Evolutionary conservation across 2,329 filamentous ascomycete genomes (phyloP).

Genomic region (Trichophyton simii): DNA sequence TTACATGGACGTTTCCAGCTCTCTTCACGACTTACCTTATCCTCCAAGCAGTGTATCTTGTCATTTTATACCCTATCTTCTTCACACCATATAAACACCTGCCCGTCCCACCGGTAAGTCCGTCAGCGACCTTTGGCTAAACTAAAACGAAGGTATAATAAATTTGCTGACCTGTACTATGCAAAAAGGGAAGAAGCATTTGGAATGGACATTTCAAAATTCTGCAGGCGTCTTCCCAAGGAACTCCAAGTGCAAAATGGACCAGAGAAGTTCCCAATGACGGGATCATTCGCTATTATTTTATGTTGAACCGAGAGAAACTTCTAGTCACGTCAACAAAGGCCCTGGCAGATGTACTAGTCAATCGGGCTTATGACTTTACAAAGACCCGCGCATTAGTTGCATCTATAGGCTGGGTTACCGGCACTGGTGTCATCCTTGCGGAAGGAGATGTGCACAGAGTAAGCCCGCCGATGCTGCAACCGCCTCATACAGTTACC

Average conservation of each 20-base stretch:
- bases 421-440: constrained; percentile 45
- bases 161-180: neutral
- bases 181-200: constrained; percentile 27
- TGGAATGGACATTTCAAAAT: constrained; percentile 35
- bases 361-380: constrained; percentile 58
- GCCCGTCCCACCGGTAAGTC: constrained; percentile 40
- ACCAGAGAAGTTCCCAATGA: constrained; percentile 50
- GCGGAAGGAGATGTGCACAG: constrained; percentile 89
- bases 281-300: constrained; percentile 55
- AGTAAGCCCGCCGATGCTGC: constrained; percentile 22
- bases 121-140: neutral
- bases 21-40: neutral
- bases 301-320: constrained; percentile 50
- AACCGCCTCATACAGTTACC: neutral
- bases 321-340: constrained; percentile 51
- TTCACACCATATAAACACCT: constrained; percentile 48
- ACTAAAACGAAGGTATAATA: neutral
- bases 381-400: constrained; percentile 46
- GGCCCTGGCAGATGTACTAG: constrained; percentile 56
- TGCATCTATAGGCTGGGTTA: constrained; percentile 23
- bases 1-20: constrained; percentile 6
- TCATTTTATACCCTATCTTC: constrained; percentile 46
- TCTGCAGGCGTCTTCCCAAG: constrained; percentile 30
- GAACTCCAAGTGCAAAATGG: constrained; percentile 36
- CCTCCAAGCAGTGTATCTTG: constrained; percentile 17